Conservation (phyloP, 2,329 filamentous ascomycete genomes). For the Fusarium sp. region DNA sequence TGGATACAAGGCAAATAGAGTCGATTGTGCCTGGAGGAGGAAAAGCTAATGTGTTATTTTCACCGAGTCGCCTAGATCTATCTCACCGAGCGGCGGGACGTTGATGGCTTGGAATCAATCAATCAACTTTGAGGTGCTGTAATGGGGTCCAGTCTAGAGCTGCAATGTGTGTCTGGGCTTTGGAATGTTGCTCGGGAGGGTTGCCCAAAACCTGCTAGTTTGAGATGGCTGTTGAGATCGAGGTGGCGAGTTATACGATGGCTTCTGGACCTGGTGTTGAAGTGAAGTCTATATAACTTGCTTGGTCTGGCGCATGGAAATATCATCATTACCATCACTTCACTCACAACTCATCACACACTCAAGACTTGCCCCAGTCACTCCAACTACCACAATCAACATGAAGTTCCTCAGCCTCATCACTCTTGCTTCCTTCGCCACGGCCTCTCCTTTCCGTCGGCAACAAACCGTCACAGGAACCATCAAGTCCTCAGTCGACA, state of each 20-base stretch:
- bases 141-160: slow-evolving; percentile 8
- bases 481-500: neutral
- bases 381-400: neutral
- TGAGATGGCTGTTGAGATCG: neutral
- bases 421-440: slow-evolving; percentile 15
- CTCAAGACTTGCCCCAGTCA: neutral
- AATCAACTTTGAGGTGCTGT: neutral
- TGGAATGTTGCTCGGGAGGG: slow-evolving; percentile 15
- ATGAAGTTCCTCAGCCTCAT: slow-evolving; percentile 32
- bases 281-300: slow-evolving; percentile 18
- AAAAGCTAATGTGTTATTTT: too few species aligned
- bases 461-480: slow-evolving; percentile 14
- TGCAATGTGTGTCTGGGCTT: neutral
- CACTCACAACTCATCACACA: neutral
- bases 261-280: neutral
- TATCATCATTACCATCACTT: neutral
- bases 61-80: too few species aligned
- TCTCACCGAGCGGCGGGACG: too few species aligned
- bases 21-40: too few species aligned
- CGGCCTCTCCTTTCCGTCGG: slow-evolving; percentile 11
- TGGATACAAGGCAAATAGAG: too few species aligned
- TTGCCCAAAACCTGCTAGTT: slow-evolving; percentile 1
- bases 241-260: neutral
- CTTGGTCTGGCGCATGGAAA: neutral
- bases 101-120: too few species aligned